Evolutionary conservation across 2,329 filamentous ascomycete genomes (phyloP), one percentile per base, ranked within the genome.

Genomic region (Ceratocystis variospora): DNA sequence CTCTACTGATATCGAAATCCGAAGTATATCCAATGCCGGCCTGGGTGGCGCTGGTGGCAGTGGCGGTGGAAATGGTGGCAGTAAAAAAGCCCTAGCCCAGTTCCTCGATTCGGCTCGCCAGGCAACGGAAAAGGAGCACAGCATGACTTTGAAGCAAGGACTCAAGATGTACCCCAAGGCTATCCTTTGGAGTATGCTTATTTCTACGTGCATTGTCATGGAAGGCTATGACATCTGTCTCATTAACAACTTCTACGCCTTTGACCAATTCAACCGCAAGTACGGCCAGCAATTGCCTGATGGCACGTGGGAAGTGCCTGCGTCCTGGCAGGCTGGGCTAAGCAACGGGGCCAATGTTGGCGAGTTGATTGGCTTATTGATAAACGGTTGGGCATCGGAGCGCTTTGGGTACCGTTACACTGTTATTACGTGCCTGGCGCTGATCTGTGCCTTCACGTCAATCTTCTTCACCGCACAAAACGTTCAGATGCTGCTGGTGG

Each of bases 191-290:
- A 90, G 86, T 71, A 72, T 96, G 63, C 78, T 95, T 68, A 92
- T 96, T 75, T 93, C 88, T n/a, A 93, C 89, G 0, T 92, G 88
- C 73, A 94, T 96, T 72, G 85, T 84, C 71, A 96, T 96, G 91
- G 90, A 96, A 75, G 90, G 89, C 44, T 95, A 92, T 77, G 90
- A 96, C 73, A 80, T 94, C 67, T 86, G 84, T 71, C 78, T 95
- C 64, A 84, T 94, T 71, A 90, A 87, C 78, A 92, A 92, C 75
- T 90, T 94, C 73, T 92, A 81, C 69, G 81, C 80, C 48, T 82
- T 83, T 66, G 77, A 79, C 3, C 79, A 82, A 70, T 85, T 85
- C 74, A 82, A 81, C 70, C 73, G 73, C 70, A 84, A 84, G 72
- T 85, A 83, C 70, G 83, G 83, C 66, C 76, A 78, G 59, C 76